Conservation (phyloP, 768 basidiomycete genomes). For the Auricularia auricula-judae region DNA sequence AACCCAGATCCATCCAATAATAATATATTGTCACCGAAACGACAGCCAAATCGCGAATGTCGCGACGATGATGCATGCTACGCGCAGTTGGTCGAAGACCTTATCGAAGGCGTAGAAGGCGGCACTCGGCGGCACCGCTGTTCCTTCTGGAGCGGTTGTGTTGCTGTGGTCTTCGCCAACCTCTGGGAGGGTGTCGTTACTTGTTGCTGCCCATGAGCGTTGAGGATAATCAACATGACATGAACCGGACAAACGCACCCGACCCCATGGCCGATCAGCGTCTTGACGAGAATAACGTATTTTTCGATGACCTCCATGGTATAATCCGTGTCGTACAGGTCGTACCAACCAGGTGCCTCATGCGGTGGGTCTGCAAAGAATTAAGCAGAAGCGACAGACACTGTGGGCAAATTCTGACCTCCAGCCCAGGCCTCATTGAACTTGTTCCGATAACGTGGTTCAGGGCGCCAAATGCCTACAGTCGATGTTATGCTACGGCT, state of each 20-base stretch:
- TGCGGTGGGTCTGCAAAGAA: background rate
- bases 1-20: background rate
- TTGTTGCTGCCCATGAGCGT: background rate
- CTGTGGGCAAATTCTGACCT: background rate
- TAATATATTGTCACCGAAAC: background rate
- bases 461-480: background rate
- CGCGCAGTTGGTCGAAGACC: background rate
- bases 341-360: background rate
- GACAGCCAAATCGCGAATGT: background rate
- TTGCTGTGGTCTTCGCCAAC: background rate
- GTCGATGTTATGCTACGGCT: background rate
- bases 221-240: background rate
- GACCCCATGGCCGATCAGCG: background rate
- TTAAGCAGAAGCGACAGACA: background rate
- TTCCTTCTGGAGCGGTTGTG: background rate
- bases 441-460: background rate
- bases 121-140: background rate
- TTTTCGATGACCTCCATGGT: conserved; percentile 1
- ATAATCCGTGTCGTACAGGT: background rate
- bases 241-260: background rate
- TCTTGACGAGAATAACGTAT: background rate
- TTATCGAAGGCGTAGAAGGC: background rate
- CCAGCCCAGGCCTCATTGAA: conserved; percentile 1
- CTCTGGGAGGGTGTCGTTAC: background rate
- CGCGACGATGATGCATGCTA: background rate